phyloP scores from a whole-genome alignment of 306 rosid species.

The Citrullus amarus region DNA sequence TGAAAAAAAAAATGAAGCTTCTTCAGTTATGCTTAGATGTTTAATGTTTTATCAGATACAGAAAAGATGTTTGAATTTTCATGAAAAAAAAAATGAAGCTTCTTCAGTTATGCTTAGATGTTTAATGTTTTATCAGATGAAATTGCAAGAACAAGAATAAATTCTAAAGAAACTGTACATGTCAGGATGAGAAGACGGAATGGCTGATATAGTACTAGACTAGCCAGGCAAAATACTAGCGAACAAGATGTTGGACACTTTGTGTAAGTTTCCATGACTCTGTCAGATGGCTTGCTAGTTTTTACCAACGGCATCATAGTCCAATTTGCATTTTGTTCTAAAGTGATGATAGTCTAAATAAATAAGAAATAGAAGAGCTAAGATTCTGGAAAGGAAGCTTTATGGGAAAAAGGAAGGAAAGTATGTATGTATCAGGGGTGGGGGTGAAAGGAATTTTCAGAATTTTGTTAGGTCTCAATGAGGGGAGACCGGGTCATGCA shows the following conservation, averaged over 20 bases:
- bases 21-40: background rate
- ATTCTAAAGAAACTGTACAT: background rate
- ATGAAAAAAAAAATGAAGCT: background rate
- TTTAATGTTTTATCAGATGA: background rate
- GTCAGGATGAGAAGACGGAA: background rate
- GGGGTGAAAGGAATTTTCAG: no score
- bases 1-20: background rate
- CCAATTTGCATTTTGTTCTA: background rate
- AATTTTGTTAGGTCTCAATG: no score
- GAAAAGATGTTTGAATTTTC: background rate
- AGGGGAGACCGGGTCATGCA: no score
- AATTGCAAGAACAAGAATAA: background rate
- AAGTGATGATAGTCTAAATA: no score
- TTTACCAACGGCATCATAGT: background rate
- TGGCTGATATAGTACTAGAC: background rate
- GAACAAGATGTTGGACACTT: background rate
- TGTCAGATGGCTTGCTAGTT: background rate
- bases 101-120: background rate
- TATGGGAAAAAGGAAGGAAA: no score
- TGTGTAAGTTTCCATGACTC: background rate
- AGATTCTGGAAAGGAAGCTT: no score
- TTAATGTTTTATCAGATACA: background rate
- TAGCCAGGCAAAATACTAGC: background rate
- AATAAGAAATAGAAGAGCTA: no score
- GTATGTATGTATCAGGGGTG: no score